Conservation (phyloP, 148 eudicot species). For the Nepenthes mirabilis region DNA sequence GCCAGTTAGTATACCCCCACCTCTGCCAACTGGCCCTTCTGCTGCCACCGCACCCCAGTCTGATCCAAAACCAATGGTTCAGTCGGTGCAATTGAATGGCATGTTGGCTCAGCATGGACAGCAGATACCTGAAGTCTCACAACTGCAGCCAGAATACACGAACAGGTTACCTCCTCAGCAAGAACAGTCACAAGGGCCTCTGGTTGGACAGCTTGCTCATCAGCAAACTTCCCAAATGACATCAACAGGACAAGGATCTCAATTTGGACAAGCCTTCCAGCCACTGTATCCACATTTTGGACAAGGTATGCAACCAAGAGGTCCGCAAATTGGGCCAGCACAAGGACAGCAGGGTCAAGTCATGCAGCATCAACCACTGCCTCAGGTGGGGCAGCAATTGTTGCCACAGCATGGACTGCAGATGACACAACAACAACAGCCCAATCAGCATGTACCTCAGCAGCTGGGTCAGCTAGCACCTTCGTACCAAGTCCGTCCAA, state of each 20-base stretch:
- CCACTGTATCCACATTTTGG: constrained; percentile 20
- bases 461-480: constrained; percentile 30
- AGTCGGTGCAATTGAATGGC: constrained; percentile 19
- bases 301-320: constrained; percentile 23
- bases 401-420: constrained; percentile 20
- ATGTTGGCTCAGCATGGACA: constrained; percentile 28
- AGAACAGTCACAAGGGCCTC: constrained; percentile 10
- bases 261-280: constrained; percentile 14
- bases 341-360: constrained; percentile 35
- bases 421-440: constrained; percentile 30
- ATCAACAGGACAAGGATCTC: constrained; percentile 40
- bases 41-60: constrained; percentile 30
- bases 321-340: constrained; percentile 28
- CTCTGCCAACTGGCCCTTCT: constrained; percentile 42
- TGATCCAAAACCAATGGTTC: constrained; percentile 29
- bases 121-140: constrained; percentile 28
- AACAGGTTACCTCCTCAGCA: constrained; percentile 16
- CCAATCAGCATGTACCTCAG: constrained; percentile 29
- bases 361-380: constrained; percentile 26
- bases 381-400: constrained; percentile 23
- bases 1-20: constrained; percentile 38
- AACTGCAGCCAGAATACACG: constrained; percentile 27
- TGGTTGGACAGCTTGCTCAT: constrained; percentile 15
- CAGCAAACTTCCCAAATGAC: constrained; percentile 17
- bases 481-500: constrained; percentile 29